phyloP scores from a whole-genome alignment of 2,329 filamentous ascomycete species.

The Fusarium zealandicum region DNA sequence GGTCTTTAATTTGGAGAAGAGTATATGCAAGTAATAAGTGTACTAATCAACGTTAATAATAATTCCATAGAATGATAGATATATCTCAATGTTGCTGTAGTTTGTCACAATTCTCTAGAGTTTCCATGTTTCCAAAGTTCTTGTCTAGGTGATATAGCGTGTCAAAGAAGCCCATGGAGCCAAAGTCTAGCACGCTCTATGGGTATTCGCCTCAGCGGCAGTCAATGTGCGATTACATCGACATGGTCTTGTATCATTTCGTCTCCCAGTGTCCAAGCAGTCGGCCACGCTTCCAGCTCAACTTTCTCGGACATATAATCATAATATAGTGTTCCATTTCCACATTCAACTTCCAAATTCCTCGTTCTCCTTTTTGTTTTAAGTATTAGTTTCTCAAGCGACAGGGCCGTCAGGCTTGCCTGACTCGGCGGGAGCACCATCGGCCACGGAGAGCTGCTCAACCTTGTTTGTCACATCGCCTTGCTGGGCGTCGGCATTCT shows the following conservation, averaged over 20 bases:
- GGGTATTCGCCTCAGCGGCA: not conserved
- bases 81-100: not conserved
- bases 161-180: not conserved
- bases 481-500: constrained; percentile 3
- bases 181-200: not conserved
- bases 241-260: not conserved
- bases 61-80: constrained; percentile 8
- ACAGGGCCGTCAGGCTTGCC: constrained; percentile 13
- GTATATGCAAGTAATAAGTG: not conserved
- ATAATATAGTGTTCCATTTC: not conserved
- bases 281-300: not conserved
- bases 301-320: not conserved
- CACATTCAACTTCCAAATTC: not conserved
- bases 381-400: constrained; percentile 13
- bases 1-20: not conserved
- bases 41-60: constrained; percentile 23
- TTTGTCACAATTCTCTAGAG: not conserved
- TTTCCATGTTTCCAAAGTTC: not conserved
- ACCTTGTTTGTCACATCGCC: constrained; percentile 20
- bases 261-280: not conserved
- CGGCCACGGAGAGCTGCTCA: constrained; percentile 24
- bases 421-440: constrained; percentile 6
- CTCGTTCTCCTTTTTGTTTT: not conserved
- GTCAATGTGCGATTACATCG: not conserved
- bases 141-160: not conserved